Percentiles rank a stretch among this genome's conserved stretches.
Evolutionary conservation across 2,329 filamentous ascomycete species (phyloP).

Genomic region (Allantophomopsis lycopodina): DNA sequence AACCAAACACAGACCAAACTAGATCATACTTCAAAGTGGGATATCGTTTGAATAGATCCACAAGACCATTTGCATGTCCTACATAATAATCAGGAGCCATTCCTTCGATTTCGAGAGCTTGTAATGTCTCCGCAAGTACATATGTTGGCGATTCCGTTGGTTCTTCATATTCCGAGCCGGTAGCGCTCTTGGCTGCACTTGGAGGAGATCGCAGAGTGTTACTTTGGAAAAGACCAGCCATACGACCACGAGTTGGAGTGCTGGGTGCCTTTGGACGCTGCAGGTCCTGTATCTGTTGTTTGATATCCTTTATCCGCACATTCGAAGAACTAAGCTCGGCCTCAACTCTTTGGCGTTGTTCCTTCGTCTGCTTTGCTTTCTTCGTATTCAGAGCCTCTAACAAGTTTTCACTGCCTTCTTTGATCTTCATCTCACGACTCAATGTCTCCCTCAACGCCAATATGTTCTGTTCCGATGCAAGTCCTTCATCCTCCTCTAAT

Average conservation of each 20-base stretch:
- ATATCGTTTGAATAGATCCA: conserved; percentile 91
- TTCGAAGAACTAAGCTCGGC: conserved; percentile 86
- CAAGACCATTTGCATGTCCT: conserved; percentile 76
- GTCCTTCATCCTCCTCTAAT: conserved; percentile 47
- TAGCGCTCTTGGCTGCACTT: conserved; percentile 38
- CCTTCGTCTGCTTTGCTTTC: conserved; percentile 89
- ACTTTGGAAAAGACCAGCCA: conserved; percentile 30
- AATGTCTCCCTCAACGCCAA: conserved; percentile 69
- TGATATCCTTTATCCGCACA: conserved; percentile 47
- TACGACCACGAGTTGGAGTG: conserved; percentile 32
- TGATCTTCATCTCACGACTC: conserved; percentile 95
- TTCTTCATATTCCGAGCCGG: conserved; percentile 51
- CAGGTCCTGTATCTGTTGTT: conserved; percentile 44
- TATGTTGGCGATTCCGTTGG: conserved; percentile 80
- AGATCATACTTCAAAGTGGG: conserved; percentile 92
- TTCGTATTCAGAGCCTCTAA: conserved; percentile 88
- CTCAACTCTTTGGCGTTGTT: conserved; percentile 66
- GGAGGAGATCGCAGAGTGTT: conserved; percentile 40
- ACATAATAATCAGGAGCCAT: conserved; percentile 94
- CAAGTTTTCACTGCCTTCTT: conserved; percentile 94
- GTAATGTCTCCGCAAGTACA: conserved; percentile 76
- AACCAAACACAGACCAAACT: conserved; percentile 88
- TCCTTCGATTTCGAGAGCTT: conserved; percentile 75
- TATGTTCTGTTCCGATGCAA: conserved; percentile 58
- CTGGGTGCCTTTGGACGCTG: conserved; percentile 34